A percentile compares a stretch with the other conserved stretches of the same genome.
Evolutionary conservation across 2,329 filamentous ascomycete genomes (phyloP).

Genomic region (Shiraia sp.): DNA sequence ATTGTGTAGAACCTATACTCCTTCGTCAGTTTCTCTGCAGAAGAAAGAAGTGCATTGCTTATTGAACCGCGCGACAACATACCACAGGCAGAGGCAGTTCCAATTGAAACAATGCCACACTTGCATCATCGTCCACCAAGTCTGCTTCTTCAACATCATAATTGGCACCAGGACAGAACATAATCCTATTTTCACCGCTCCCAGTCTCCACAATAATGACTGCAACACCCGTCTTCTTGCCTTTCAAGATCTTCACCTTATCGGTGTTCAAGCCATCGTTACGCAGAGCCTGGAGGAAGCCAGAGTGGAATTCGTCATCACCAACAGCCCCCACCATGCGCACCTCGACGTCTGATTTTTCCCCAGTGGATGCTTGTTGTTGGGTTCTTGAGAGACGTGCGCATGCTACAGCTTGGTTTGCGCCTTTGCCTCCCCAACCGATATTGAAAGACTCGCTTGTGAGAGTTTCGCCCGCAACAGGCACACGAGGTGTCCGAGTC

Average conservation of each 20-base stretch:
- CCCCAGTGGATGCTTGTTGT: conserved; percentile 25
- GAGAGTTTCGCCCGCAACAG: conserved; percentile 83
- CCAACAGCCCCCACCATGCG: conserved; percentile 57
- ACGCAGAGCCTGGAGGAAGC: conserved; percentile 48
- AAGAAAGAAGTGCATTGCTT: not conserved
- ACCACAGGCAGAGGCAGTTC: conserved; percentile 51
- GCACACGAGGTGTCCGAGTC: conserved; percentile 82
- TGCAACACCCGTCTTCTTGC: conserved; percentile 53
- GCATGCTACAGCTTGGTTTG: conserved; percentile 91
- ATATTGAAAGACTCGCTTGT: conserved; percentile 77
- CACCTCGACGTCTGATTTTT: conserved; percentile 46
- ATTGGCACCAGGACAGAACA: conserved; percentile 55
- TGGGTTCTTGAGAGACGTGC: conserved; percentile 72
- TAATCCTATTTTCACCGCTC: conserved; percentile 54
- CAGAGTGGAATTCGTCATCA: conserved; percentile 48
- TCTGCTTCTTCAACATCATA: conserved; percentile 42
- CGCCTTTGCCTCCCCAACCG: conserved; percentile 89
- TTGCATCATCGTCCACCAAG: conserved; percentile 46
- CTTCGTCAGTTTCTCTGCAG: not conserved
- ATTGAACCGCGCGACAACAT: conserved; percentile 13
- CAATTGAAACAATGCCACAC: conserved; percentile 52
- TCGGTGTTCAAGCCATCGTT: conserved; percentile 50
- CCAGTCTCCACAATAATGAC: conserved; percentile 55
- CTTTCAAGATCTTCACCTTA: conserved; percentile 45
- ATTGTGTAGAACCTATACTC: conserved; percentile 37